phyloP scores from a whole-genome alignment of 495 filamentous ascomycete species.

The Apodospora peruviana region DNA sequence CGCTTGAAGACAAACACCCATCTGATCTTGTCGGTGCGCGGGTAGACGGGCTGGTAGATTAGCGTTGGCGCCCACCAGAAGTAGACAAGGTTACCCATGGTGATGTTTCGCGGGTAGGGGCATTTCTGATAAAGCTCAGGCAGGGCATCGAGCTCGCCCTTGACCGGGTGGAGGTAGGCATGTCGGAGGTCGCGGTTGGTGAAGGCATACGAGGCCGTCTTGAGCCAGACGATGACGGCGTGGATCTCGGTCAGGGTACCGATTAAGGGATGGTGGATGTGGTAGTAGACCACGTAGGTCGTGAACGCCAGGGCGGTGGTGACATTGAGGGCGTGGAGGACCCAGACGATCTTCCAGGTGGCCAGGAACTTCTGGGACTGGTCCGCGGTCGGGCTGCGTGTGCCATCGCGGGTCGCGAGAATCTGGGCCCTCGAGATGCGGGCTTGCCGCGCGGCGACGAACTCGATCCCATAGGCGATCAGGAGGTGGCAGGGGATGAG shows the following conservation, averaged over 20 bases:
- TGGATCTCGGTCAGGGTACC: constrained; percentile 87
- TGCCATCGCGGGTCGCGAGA: constrained; percentile 51
- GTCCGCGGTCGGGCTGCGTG: constrained; percentile 47
- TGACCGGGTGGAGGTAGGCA: constrained; percentile 68
- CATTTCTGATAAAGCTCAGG: constrained; percentile 77
- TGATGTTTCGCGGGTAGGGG: constrained; percentile 88
- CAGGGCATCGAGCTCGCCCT: constrained; percentile 50
- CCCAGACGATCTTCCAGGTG: constrained; percentile 73
- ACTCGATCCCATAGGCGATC: constrained; percentile 81
- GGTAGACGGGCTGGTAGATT: constrained; percentile 95
- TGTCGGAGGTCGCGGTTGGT: constrained; percentile 94
- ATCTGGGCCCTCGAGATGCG: constrained; percentile 53
- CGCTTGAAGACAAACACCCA: constrained; percentile 85
- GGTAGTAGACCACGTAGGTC: constrained; percentile 79
- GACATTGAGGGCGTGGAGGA: constrained; percentile 75
- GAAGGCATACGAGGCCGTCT: constrained; percentile 91
- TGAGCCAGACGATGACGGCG: constrained; percentile 92
- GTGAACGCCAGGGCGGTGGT: constrained; percentile 74
- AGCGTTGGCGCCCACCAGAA: constrained; percentile 98
- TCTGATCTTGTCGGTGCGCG: constrained; percentile 67
- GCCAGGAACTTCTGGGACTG: constrained; percentile 56
- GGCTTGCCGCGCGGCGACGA: constrained; percentile 71
- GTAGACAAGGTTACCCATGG: constrained; percentile 76
- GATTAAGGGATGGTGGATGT: constrained; percentile 88
- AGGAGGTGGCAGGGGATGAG: constrained; percentile 87